A percentile compares a stretch with the other conserved stretches of the same genome.
Conservation (phyloP, 257 asterid species). For the Solanum lignicaule region DNA sequence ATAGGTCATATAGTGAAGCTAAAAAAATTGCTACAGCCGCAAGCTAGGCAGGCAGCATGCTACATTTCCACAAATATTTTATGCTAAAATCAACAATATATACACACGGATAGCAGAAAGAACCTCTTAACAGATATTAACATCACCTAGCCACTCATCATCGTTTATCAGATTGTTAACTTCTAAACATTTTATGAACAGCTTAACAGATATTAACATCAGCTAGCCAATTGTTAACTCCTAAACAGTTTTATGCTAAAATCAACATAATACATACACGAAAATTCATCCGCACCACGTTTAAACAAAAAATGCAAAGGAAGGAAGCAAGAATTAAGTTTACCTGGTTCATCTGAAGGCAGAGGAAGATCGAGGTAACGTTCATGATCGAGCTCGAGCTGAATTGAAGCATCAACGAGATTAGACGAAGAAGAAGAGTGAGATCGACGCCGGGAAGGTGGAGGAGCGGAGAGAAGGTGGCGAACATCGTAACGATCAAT, state of each 20-base stretch:
- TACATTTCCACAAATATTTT: constrained; percentile 3
- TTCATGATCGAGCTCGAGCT: constrained; percentile 56
- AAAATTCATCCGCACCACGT: not conserved
- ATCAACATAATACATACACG: not conserved
- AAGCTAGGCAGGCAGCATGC: constrained; percentile 30
- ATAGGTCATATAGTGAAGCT: constrained; percentile 43
- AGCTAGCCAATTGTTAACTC: not conserved
- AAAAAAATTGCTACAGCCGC: constrained; percentile 28
- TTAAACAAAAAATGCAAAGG: not conserved
- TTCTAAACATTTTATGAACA: not conserved
- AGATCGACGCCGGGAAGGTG: constrained; percentile 60
- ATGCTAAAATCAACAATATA: not conserved
- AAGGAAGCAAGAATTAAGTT: not conserved
- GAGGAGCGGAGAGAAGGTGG: constrained; percentile 77
- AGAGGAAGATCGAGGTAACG: constrained; percentile 71
- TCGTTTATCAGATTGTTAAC: not conserved
- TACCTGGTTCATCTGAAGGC: constrained; percentile 54
- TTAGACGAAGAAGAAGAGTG: constrained; percentile 14
- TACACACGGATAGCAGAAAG: not conserved
- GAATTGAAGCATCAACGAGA: constrained; percentile 25
- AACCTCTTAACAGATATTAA: not conserved
- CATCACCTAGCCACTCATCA: not conserved
- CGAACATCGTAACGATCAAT: constrained; percentile 98
- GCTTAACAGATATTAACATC: not conserved
- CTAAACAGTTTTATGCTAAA: not conserved